Evolutionary conservation across 441 rosid species (phyloP).

Genomic region (Euphorbia schlechtendalii): DNA sequence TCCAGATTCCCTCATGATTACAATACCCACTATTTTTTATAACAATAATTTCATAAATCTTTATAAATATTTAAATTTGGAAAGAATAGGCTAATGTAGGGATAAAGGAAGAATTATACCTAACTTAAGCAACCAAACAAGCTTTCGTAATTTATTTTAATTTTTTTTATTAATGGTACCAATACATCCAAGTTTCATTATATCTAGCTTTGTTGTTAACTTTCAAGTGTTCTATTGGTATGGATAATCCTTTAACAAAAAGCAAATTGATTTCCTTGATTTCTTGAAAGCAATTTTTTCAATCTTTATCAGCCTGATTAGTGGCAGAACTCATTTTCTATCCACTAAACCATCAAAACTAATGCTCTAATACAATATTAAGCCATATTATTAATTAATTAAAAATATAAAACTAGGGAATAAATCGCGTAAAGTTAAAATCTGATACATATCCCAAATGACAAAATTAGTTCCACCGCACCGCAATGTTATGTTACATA

Average conservation of each 20-base stretch:
- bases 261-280: constrained; percentile 1
- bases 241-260: constrained; percentile 3
- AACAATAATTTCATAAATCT: background rate
- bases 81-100: constrained; percentile 17
- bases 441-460: too few relatives aligned
- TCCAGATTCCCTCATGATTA: constrained; percentile 13
- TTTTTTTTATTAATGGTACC: background rate
- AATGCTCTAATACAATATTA: background rate
- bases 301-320: background rate
- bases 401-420: too few relatives aligned
- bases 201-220: background rate
- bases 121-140: constrained; percentile 6
- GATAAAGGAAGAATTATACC: constrained; percentile 16
- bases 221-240: background rate
- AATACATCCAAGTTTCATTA: background rate
- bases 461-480: too few relatives aligned
- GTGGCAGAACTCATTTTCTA: background rate
- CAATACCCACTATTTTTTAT: constrained; percentile 5
- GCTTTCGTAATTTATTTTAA: background rate
- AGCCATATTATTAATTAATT: background rate
- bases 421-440: too few relatives aligned
- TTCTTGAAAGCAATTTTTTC: constrained; percentile 2
- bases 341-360: background rate
- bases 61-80: background rate
- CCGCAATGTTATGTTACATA: too few relatives aligned